Percentiles rank a stretch among this genome's conserved stretches.
These are phyloP conservation scores for Botrytis fragariae DNA, from an alignment of 2,329 filamentous ascomycete species.

Conservation along the genomic window DNA sequence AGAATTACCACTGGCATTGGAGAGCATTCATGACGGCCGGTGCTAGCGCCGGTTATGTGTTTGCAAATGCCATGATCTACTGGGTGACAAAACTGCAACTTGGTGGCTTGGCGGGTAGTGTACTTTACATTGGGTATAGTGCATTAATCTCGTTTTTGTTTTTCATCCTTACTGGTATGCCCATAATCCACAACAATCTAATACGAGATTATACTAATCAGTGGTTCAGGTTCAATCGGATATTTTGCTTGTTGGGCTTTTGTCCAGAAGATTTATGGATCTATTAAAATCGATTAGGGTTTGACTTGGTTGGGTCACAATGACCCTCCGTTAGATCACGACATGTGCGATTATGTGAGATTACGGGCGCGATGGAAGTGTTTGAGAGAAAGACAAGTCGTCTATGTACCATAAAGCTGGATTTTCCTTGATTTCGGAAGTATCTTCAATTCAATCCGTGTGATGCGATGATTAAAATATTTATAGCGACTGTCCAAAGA, in stretches of 20 bases:
- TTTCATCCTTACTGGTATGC: constrained; percentile 89
- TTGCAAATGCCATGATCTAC: constrained; percentile 86
- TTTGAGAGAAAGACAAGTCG: not conserved
- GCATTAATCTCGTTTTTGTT: constrained; percentile 85
- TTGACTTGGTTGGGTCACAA: not conserved
- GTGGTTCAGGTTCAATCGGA: constrained; percentile 75
- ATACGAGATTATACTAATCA: constrained; percentile 25
- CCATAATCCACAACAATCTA: not conserved
- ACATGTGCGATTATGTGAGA: not conserved
- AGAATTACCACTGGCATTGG: constrained; percentile 99
- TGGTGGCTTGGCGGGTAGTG: constrained; percentile 77
- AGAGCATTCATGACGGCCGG: constrained; percentile 88
- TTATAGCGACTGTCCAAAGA: not conserved
- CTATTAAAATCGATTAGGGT: constrained; percentile 90
- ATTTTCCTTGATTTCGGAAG: not conserved
- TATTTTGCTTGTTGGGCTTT: constrained; percentile 96
- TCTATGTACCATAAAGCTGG: constrained; percentile 1
- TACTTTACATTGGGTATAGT: constrained; percentile 93
- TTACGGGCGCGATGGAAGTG: not conserved
- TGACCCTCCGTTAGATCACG: not conserved
- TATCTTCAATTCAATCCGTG: not conserved
- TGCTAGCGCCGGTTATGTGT: constrained; percentile 87
- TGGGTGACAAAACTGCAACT: constrained; percentile 86
- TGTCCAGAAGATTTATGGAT: constrained; percentile 87
- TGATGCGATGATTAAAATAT: not conserved